Evolutionary conservation across 768 basidiomycete species (phyloP).

Genomic region (Boletus huronensis): DNA sequence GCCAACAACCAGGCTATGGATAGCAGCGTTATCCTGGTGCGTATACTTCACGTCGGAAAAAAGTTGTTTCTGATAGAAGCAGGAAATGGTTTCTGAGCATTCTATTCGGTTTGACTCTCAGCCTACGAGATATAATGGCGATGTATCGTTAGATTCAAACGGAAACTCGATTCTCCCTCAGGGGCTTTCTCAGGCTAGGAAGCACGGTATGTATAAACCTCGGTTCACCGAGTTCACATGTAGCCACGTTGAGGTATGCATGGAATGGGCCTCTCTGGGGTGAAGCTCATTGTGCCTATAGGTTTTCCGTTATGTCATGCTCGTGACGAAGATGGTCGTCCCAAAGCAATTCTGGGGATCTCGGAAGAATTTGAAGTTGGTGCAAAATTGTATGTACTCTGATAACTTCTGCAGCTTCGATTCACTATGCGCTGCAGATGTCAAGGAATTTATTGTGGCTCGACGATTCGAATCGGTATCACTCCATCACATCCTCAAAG

Average conservation of each 20-base stretch:
- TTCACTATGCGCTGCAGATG: conserved; percentile 42
- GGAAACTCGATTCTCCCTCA: conserved; percentile 44
- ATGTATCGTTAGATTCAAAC: conserved; percentile 52
- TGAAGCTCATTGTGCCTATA: conserved; percentile 25
- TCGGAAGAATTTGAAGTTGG: conserved; percentile 53
- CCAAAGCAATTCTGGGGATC: conserved; percentile 81
- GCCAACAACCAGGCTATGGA: conserved; percentile 47
- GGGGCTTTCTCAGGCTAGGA: conserved; percentile 46
- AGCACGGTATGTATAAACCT: conserved; percentile 54
- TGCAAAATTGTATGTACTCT: conserved; percentile 50
- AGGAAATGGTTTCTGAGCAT: conserved; percentile 78
- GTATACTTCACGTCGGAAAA: conserved; percentile 2
- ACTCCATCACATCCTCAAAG: conserved; percentile 74
- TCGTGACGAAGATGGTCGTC: conserved; percentile 66
- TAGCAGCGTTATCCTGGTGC: conserved; percentile 60
- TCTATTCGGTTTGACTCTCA: conserved; percentile 58
- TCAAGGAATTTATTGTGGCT: conserved; percentile 67
- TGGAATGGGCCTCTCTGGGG: background rate
- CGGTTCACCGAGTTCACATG: conserved; percentile 79
- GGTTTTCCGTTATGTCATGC: conserved; percentile 67
- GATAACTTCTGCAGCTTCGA: background rate
- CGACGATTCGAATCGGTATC: conserved; percentile 81
- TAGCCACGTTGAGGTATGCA: conserved; percentile 54
- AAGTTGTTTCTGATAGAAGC: conserved; percentile 4
- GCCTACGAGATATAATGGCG: conserved; percentile 30